Evolutionary conservation across 2,329 filamentous ascomycete genomes (phyloP).

Genomic region (Ophiocordyceps camponoti-leonardi): DNA sequence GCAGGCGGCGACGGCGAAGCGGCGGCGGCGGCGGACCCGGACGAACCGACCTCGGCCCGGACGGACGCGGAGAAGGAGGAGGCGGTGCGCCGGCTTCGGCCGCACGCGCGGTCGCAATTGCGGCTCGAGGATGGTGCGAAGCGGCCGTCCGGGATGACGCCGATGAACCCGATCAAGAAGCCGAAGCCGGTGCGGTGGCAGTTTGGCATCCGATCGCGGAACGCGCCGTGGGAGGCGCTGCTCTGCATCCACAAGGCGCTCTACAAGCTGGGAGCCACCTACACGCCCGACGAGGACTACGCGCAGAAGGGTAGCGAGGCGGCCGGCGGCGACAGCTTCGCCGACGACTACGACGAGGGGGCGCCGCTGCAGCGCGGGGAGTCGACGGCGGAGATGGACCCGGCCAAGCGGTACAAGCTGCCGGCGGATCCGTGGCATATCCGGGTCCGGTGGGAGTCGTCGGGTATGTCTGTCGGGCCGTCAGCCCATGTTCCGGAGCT

Average conservation of each 20-base stretch:
- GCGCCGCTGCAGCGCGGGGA: conserved; percentile 13
- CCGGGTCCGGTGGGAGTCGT: conserved; percentile 71
- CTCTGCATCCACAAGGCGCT: conserved; percentile 90
- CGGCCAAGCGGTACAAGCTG: conserved; percentile 55
- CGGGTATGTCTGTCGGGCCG: conserved; percentile 41
- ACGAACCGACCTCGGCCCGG: conserved; percentile 31
- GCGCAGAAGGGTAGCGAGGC: conserved; percentile 24
- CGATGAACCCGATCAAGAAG: conserved; percentile 49
- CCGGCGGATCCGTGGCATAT: conserved; percentile 93
- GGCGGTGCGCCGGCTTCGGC: conserved; percentile 64
- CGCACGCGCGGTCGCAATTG: conserved; percentile 58
- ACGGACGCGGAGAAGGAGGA: conserved; percentile 66
- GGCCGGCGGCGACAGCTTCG: conserved; percentile 21
- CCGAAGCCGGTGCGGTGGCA: conserved; percentile 83
- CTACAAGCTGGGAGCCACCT: conserved; percentile 72
- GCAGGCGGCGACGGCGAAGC: conserved; percentile 28
- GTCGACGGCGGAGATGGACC: conserved; percentile 24
- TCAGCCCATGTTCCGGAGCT: not conserved
- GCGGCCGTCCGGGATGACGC: conserved; percentile 45
- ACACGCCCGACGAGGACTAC: conserved; percentile 53
- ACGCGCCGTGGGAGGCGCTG: conserved; percentile 86
- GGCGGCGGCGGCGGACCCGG: conserved; percentile 24
- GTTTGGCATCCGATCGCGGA: conserved; percentile 89
- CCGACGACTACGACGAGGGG: conserved; percentile 18
- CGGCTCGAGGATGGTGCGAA: conserved; percentile 47